These are phyloP conservation scores for Coemansia sp. DNA, from an alignment of 192 early-diverging fungal genomes.

Conservation along the genomic window DNA sequence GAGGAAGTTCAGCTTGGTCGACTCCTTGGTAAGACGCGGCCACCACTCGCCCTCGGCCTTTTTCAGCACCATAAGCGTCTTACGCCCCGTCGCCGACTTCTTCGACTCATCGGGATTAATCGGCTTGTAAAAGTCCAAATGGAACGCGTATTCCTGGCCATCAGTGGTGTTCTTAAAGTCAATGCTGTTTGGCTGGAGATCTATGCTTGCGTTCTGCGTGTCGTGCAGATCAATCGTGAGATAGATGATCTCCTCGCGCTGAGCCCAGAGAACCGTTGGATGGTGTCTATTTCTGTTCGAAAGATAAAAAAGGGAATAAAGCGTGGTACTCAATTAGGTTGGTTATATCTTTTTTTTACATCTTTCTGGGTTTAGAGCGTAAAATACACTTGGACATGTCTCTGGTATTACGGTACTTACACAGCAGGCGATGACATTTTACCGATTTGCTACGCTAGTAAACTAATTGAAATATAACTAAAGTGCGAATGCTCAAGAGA, in stretches of 20 bases:
- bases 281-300: conserved; percentile 35
- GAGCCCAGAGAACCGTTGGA: conserved; percentile 87
- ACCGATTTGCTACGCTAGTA: not conserved
- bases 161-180: conserved; percentile 63
- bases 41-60: conserved; percentile 79
- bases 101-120: conserved; percentile 73
- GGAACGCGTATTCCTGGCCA: conserved; percentile 66
- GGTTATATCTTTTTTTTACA: no score
- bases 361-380: no score
- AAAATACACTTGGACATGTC: no score
- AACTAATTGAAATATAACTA: no score
- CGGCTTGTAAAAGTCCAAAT: conserved; percentile 68
- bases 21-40: conserved; percentile 76
- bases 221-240: conserved; percentile 80
- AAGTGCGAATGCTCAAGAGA: no score
- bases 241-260: conserved; percentile 75
- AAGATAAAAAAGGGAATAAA: conserved; percentile 1
- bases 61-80: conserved; percentile 64
- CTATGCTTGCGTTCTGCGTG: conserved; percentile 50
- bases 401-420: no score
- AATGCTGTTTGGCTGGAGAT: conserved; percentile 24
- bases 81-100: conserved; percentile 63
- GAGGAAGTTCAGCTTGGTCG: conserved; percentile 65
- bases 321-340: no score
- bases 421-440: no score